phyloP scores from a whole-genome alignment of 805 yeast species.

The Candida sakaeoensis region DNA sequence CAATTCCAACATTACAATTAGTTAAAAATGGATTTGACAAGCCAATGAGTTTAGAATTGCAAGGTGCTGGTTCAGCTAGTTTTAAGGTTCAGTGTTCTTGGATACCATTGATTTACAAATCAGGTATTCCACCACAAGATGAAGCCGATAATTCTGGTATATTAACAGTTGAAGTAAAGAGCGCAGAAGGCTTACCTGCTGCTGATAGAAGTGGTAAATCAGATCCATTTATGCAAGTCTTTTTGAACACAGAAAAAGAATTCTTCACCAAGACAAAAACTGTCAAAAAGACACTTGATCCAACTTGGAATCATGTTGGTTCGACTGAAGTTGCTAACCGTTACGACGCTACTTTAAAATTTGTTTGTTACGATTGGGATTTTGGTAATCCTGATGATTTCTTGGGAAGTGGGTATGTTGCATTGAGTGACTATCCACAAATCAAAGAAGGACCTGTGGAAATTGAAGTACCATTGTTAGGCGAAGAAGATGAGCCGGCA shows the following conservation, averaged over 20 bases:
- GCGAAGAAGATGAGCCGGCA: conserved; percentile 49
- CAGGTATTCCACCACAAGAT: conserved; percentile 69
- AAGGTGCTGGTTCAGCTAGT: conserved; percentile 49
- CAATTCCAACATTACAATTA: conserved; percentile 63
- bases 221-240: conserved; percentile 81
- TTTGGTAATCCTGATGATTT: conserved; percentile 84
- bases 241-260: conserved; percentile 58
- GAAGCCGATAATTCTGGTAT: conserved; percentile 72
- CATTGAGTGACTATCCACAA: conserved; percentile 41
- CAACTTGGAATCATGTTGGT: conserved; percentile 80
- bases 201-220: conserved; percentile 93
- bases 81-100: conserved; percentile 65
- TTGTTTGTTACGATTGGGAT: conserved; percentile 86
- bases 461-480: conserved; percentile 48
- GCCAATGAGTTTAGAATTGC: conserved; percentile 54
- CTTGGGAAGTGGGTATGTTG: conserved; percentile 62
- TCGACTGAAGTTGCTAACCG: conserved; percentile 56
- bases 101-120: conserved; percentile 64
- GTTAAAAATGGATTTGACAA: conserved; percentile 61
- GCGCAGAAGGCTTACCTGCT: conserved; percentile 67
- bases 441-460: conserved; percentile 48
- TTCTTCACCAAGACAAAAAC: conserved; percentile 70
- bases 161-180: conserved; percentile 54
- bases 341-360: conserved; percentile 52
- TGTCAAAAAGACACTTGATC: conserved; percentile 81